These are phyloP conservation scores for Oxalis stricta DNA, from an alignment of 441 rosid species.

Conservation along the genomic window DNA sequence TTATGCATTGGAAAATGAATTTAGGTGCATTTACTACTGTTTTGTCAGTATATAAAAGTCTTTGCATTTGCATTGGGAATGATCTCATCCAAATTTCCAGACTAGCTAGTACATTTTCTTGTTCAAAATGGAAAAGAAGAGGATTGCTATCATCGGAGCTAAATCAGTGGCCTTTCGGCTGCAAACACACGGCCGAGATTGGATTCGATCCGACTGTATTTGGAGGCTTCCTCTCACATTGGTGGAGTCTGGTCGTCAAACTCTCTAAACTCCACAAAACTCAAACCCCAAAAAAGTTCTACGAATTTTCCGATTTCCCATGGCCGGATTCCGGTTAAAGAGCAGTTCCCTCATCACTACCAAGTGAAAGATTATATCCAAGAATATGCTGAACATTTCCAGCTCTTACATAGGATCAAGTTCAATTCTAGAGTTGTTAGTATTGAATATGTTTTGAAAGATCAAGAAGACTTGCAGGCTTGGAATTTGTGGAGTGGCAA, in stretches of 20 bases:
- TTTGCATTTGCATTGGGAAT: too few species aligned
- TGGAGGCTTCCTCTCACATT: slow-evolving; percentile 6
- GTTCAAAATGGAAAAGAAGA: slow-evolving; percentile 5
- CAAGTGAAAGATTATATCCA: slow-evolving; percentile 11
- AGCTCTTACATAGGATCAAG: slow-evolving; percentile 11
- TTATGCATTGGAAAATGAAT: too few species aligned
- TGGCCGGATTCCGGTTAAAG: slow-evolving; percentile 13
- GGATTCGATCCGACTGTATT: slow-evolving; percentile 11
- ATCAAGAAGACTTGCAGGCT: not conserved
- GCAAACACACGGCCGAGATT: slow-evolving; percentile 10
- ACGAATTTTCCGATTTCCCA: slow-evolving; percentile 19
- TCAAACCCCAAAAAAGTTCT: slow-evolving; percentile 10
- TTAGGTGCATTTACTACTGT: too few species aligned
- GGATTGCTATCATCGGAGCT: slow-evolving; percentile 16
- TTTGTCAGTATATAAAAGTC: too few species aligned
- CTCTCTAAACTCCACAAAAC: slow-evolving; percentile 14
- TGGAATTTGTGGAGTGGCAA: slow-evolving; percentile 15
- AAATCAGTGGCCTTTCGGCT: slow-evolving; percentile 17
- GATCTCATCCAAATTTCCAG: too few species aligned
- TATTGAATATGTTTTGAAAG: slow-evolving; percentile 3
- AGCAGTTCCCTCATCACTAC: slow-evolving; percentile 12
- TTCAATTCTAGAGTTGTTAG: slow-evolving; percentile 12
- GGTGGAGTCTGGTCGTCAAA: slow-evolving; percentile 17
- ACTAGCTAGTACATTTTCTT: too few species aligned
- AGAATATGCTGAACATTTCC: slow-evolving; percentile 13